Evolutionary conservation across 371 early-diverging fungal genomes (phyloP).

Genomic region (Nematocida minor): DNA sequence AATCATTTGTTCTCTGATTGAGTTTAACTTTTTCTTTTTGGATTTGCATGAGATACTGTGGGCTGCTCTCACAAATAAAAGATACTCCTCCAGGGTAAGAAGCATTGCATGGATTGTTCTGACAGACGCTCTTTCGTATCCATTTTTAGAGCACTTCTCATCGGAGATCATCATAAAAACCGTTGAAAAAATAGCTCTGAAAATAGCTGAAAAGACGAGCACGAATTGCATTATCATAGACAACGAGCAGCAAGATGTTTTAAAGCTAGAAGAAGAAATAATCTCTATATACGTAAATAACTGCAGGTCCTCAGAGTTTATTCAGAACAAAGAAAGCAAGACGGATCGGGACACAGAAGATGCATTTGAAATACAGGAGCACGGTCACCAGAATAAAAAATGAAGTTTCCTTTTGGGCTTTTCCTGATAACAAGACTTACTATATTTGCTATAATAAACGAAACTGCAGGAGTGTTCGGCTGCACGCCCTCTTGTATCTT

Average conservation of each 20-base stretch:
- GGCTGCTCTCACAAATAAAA: not conserved
- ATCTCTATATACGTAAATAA: not conserved
- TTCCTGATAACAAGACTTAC: not conserved
- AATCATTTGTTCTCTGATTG: constrained; percentile 1
- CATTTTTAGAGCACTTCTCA: constrained; percentile 2
- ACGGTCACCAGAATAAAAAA: constrained; percentile 33
- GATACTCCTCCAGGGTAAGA: not conserved
- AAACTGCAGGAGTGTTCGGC: constrained; percentile 9
- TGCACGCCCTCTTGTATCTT: not conserved
- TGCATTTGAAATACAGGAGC: constrained; percentile 17
- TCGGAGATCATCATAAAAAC: not conserved
- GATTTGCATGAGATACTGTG: constrained; percentile 10
- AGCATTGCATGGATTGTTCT: constrained; percentile 27
- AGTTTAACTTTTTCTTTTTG: constrained; percentile 11
- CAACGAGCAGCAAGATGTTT: not conserved
- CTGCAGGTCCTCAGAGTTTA: not conserved
- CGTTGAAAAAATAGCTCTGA: not conserved
- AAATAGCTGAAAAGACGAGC: not conserved
- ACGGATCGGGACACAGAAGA: not conserved
- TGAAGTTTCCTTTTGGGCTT: not conserved
- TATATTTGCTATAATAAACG: constrained; percentile 15
- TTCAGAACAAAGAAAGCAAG: constrained; percentile 20
- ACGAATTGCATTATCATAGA: not conserved
- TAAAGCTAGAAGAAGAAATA: not conserved
- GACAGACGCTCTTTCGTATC: not conserved